Conservation (phyloP, 2,329 filamentous ascomycete species). For the Hymenoscyphus salicellus region DNA sequence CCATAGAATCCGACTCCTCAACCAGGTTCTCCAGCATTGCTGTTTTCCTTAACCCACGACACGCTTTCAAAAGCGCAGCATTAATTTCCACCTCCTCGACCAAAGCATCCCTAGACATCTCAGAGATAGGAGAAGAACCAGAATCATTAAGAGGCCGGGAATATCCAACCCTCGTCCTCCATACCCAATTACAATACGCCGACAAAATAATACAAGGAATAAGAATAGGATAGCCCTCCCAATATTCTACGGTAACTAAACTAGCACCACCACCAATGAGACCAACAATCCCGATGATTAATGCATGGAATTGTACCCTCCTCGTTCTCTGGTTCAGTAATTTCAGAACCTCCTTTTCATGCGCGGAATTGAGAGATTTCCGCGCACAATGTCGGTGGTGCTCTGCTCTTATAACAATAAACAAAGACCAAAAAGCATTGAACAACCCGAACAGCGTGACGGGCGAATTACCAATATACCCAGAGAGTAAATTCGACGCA, state of each 20-base stretch:
- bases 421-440: slow-evolving; percentile 48
- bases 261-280: slow-evolving; percentile 49
- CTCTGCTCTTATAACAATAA: slow-evolving; percentile 42
- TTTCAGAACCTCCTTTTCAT: slow-evolving; percentile 18
- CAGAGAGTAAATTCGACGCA: slow-evolving; percentile 52
- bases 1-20: slow-evolving; percentile 19
- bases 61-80: neutral
- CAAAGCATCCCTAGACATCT: slow-evolving; percentile 9
- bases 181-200: slow-evolving; percentile 48
- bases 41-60: neutral
- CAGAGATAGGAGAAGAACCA: slow-evolving; percentile 11
- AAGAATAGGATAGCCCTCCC: slow-evolving; percentile 53
- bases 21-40: slow-evolving; percentile 14
- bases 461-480: slow-evolving; percentile 53
- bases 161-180: slow-evolving; percentile 48
- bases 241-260: slow-evolving; percentile 48
- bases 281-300: slow-evolving; percentile 45
- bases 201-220: slow-evolving; percentile 48
- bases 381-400: slow-evolving; percentile 37
- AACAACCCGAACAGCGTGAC: slow-evolving; percentile 48
- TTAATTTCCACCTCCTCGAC: slow-evolving; percentile 30
- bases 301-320: slow-evolving; percentile 45
- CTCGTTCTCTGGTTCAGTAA: slow-evolving; percentile 40
- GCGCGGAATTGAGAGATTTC: slow-evolving; percentile 26
- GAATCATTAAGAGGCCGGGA: slow-evolving; percentile 36